These are phyloP conservation scores for Cercospora sp. DNA, from an alignment of 2,329 filamentous ascomycete species.

Conservation along the genomic window DNA sequence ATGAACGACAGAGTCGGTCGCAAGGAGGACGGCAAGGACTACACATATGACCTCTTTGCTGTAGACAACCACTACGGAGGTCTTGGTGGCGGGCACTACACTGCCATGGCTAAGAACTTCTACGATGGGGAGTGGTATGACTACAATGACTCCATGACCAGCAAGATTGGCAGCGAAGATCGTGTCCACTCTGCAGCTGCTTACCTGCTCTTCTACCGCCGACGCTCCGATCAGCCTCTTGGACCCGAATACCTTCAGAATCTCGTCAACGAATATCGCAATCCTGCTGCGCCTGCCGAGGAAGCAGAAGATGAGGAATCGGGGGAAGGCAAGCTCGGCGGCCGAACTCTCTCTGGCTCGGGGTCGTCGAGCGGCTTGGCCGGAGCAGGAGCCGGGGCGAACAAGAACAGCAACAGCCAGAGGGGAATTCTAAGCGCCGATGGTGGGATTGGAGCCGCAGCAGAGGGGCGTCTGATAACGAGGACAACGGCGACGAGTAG, in stretches of 20 bases:
- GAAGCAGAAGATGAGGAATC: slow-evolving; percentile 49
- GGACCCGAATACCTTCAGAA: slow-evolving; percentile 74
- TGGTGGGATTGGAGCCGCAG: slow-evolving; percentile 30
- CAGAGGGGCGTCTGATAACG: slow-evolving; percentile 30
- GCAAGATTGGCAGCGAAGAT: slow-evolving; percentile 26
- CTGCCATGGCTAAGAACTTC: slow-evolving; percentile 91
- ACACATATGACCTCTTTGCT: slow-evolving; percentile 89
- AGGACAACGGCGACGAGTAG: slow-evolving; percentile 27
- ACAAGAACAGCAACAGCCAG: slow-evolving; percentile 20
- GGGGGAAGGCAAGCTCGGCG: slow-evolving; percentile 88
- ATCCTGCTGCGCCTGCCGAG: slow-evolving; percentile 49
- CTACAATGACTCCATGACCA: slow-evolving; percentile 74
- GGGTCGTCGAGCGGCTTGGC: slow-evolving; percentile 89
- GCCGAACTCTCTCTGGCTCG: slow-evolving; percentile 72
- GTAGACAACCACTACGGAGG: slow-evolving; percentile 96
- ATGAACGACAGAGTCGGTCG: slow-evolving; percentile 76
- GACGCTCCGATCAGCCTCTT: slow-evolving; percentile 72
- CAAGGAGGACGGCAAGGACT: slow-evolving; percentile 75
- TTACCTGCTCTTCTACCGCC: slow-evolving; percentile 94
- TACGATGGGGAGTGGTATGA: slow-evolving; percentile 88
- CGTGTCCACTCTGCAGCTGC: slow-evolving; percentile 62
- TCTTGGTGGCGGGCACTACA: slow-evolving; percentile 93
- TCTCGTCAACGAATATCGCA: slow-evolving; percentile 65
- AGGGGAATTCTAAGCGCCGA: slow-evolving; percentile 14
- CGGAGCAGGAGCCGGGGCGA: slow-evolving; percentile 59